These are phyloP conservation scores for Botrytis fragariae DNA, from an alignment of 2,329 filamentous ascomycete species.

Conservation along the genomic window DNA sequence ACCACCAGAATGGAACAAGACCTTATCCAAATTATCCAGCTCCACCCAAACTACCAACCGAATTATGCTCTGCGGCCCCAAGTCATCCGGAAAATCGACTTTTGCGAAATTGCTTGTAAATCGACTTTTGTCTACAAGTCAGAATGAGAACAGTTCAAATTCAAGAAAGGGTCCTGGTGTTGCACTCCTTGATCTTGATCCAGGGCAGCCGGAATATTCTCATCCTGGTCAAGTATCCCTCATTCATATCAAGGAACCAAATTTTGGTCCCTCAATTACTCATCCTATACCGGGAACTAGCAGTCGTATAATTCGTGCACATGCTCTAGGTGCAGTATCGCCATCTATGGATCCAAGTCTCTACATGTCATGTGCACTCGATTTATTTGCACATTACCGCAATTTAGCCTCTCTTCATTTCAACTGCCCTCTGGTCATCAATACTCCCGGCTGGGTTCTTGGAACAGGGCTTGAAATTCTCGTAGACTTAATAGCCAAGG, in stretches of 20 bases:
- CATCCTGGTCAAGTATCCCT: slow-evolving; percentile 69
- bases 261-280: slow-evolving; percentile 66
- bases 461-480: slow-evolving; percentile 68
- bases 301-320: slow-evolving; percentile 54
- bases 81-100: slow-evolving; percentile 74
- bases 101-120: slow-evolving; percentile 67
- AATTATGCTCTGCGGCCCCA: slow-evolving; percentile 65
- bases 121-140: slow-evolving; percentile 49
- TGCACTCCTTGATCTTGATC: slow-evolving; percentile 70
- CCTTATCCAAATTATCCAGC: slow-evolving; percentile 33
- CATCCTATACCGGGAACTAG: slow-evolving; percentile 47
- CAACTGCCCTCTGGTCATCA: slow-evolving; percentile 62
- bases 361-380: slow-evolving; percentile 61
- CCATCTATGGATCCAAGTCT: slow-evolving; percentile 65
- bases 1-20: slow-evolving; percentile 59
- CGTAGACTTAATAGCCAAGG: slow-evolving; percentile 51
- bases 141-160: neutral
- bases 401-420: slow-evolving; percentile 42
- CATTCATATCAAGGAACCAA: slow-evolving; percentile 56
- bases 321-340: slow-evolving; percentile 63
- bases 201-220: slow-evolving; percentile 73
- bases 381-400: slow-evolving; percentile 60
- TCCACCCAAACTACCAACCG: slow-evolving; percentile 41
- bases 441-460: slow-evolving; percentile 72
- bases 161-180: slow-evolving; percentile 31